Percentiles rank a stretch among this genome's conserved stretches.
Evolutionary conservation across 257 asterid species (phyloP).

Genomic region (Galeopsis tetrahit): DNA sequence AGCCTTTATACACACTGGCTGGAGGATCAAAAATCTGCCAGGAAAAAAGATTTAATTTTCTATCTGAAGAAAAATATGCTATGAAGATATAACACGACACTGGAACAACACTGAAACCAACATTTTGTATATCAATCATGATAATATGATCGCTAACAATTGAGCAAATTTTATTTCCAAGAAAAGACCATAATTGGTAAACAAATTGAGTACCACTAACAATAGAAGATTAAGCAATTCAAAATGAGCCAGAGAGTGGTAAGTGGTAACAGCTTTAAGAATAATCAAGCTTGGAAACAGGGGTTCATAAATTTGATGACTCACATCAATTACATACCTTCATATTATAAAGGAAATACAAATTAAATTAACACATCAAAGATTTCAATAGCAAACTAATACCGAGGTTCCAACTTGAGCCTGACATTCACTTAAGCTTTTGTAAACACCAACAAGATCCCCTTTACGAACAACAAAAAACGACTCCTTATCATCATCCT

Average conservation of each 20-base stretch:
- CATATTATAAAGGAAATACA: constrained; percentile 1
- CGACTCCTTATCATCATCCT: constrained; percentile 88
- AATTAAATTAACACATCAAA: constrained; percentile 26
- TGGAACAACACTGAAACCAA: not conserved
- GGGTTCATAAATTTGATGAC: not conserved
- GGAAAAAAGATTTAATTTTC: constrained; percentile 8
- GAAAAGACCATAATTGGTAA: constrained; percentile 20
- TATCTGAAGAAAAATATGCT: not conserved
- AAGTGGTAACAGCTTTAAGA: not conserved
- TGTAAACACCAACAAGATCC: constrained; percentile 88
- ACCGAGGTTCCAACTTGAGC: constrained; percentile 98
- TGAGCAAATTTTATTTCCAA: not conserved
- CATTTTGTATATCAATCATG: constrained; percentile 17
- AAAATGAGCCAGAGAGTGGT: not conserved
- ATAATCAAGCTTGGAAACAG: not conserved
- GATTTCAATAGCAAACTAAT: constrained; percentile 34
- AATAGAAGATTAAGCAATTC: not conserved
- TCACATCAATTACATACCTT: not conserved
- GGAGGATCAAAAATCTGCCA: constrained; percentile 89
- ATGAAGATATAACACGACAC: not conserved
- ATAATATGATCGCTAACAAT: not conserved
- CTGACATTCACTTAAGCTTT: constrained; percentile 88
- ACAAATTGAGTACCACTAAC: not conserved
- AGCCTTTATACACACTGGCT: constrained; percentile 84
- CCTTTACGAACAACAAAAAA: constrained; percentile 97